A percentile compares a stretch with the other conserved stretches of the same genome.
Evolutionary conservation across 1,284 basidiomycete genomes (phyloP).

Genomic region (Rhodofomes roseus): DNA sequence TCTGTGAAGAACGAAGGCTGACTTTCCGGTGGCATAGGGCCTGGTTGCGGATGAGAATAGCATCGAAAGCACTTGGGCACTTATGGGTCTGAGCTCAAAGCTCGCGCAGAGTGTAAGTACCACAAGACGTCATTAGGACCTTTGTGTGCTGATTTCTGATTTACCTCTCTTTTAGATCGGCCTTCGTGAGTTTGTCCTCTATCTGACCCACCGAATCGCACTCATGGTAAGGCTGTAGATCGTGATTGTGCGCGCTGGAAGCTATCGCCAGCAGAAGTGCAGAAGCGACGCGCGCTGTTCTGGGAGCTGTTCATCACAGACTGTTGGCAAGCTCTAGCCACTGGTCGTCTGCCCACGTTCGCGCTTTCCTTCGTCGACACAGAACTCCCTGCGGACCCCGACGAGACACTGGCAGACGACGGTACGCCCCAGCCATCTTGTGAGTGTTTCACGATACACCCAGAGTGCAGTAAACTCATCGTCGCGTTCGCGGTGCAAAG

Average conservation of each 20-base stretch:
- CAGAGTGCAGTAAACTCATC: not conserved
- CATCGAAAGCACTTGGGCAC: constrained; percentile 33
- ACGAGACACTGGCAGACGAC: constrained; percentile 25
- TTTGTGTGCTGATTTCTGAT: not conserved
- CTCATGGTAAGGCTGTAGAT: constrained; percentile 25
- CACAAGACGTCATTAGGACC: too few species aligned
- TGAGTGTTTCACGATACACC: constrained; percentile 10
- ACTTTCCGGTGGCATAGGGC: constrained; percentile 13
- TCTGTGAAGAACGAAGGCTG: not conserved
- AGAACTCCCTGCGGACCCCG: constrained; percentile 26
- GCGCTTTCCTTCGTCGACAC: constrained; percentile 28
- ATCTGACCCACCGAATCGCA: not conserved
- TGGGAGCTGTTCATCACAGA: constrained; percentile 44
- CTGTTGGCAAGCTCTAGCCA: constrained; percentile 30
- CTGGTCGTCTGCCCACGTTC: constrained; percentile 26
- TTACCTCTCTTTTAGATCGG: constrained; percentile 19
- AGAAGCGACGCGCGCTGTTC: constrained; percentile 40
- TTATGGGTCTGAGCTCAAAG: constrained; percentile 31
- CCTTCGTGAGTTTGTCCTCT: constrained; percentile 21
- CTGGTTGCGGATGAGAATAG: constrained; percentile 34
- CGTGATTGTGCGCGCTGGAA: constrained; percentile 41
- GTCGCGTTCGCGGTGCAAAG: constrained; percentile 29
- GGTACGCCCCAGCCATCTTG: constrained; percentile 25
- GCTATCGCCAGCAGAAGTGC: constrained; percentile 33
- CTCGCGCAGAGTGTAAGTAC: constrained; percentile 33